Evolutionary conservation across 495 filamentous ascomycete genomes (phyloP).

Genomic region (Saxophila tyrrhenica): DNA sequence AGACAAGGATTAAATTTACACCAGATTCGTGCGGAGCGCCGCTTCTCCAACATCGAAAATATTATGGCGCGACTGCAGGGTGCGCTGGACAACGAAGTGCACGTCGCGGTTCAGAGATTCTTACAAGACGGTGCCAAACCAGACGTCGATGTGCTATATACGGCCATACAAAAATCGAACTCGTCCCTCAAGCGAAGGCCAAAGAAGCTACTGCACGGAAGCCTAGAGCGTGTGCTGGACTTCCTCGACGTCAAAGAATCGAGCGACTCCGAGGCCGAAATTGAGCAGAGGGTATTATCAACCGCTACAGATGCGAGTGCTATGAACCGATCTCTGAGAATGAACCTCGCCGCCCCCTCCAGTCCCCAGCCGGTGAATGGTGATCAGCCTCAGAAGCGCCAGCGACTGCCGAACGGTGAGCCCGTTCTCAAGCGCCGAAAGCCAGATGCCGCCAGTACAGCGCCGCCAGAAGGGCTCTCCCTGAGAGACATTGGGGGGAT

Average conservation of each 20-base stretch:
- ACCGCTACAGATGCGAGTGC: constrained; percentile 46
- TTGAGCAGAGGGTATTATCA: constrained; percentile 16
- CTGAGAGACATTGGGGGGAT: constrained; percentile 78
- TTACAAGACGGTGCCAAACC: constrained; percentile 37
- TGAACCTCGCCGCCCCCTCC: constrained; percentile 15
- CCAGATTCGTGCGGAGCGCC: not conserved
- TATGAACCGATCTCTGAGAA: constrained; percentile 48
- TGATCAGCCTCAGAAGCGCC: constrained; percentile 7
- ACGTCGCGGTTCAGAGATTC: constrained; percentile 10
- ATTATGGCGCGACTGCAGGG: constrained; percentile 6
- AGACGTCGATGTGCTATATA: constrained; percentile 56
- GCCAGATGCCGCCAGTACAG: constrained; percentile 27
- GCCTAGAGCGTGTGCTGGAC: constrained; percentile 72
- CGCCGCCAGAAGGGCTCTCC: constrained; percentile 58
- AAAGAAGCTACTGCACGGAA: constrained; percentile 69
- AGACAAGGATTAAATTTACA: constrained; percentile 2
- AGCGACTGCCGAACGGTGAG: constrained; percentile 54
- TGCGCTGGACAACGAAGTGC: constrained; percentile 17
- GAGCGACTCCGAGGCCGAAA: constrained; percentile 41
- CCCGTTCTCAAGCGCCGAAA: constrained; percentile 49
- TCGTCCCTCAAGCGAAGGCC: constrained; percentile 70
- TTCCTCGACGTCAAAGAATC: constrained; percentile 50
- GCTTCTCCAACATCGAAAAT: not conserved
- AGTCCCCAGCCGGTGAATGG: not conserved
- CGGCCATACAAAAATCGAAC: constrained; percentile 69